Evolutionary conservation across 345 rosid species (phyloP), one percentile per base, ranked within the genome.

Genomic region (Lepidium sativum): DNA sequence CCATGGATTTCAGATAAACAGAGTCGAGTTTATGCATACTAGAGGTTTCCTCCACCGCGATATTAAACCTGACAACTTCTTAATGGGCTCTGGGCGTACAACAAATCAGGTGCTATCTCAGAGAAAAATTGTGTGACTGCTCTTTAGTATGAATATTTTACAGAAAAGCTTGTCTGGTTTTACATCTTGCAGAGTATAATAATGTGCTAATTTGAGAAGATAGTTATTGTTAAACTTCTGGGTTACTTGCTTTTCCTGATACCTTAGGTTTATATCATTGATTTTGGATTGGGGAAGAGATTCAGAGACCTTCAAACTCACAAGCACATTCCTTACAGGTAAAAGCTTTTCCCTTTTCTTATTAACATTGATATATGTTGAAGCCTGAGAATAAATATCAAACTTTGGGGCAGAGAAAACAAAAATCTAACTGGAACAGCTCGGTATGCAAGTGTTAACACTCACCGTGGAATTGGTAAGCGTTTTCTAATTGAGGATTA

Each of bases 351-450:
- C 40, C 45, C 7, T 8, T 29, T 39, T 32, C 34, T 40, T n/a
- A 4, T 31, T 29, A 0, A 31, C 32, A 6, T 34, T 13, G 15
- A 34, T 50, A 38, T 25, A 23, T 5, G 13, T 6, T 47, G 52
- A 42, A 43, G 35, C 33, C 20, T 1, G 18, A 13, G 18, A 11
- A 14, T 35, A 14, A 32, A 9, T 25, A 44, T 56, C 10, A 25
- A 51, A 56, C 35, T 50, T 63, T 62, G 54, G 50, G 41, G 70
- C 77, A 87, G 95, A 73, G 95, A 84, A 60, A 84, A 84, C 77
- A 87, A 84, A 78, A 87, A 84, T 60, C 86, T 87, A 38, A 87
- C 90, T 2, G 94, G 94, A 70, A 87, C 94, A 41, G 95, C 95
- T 65, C 86, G 95, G 32, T 87, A 87, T 79, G 95, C 95, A 66